A percentile compares a stretch with the other conserved stretches of the same genome.
These are phyloP conservation scores for Madurella fahalii DNA, from an alignment of 2,329 filamentous ascomycete species.

Conservation along the genomic window DNA sequence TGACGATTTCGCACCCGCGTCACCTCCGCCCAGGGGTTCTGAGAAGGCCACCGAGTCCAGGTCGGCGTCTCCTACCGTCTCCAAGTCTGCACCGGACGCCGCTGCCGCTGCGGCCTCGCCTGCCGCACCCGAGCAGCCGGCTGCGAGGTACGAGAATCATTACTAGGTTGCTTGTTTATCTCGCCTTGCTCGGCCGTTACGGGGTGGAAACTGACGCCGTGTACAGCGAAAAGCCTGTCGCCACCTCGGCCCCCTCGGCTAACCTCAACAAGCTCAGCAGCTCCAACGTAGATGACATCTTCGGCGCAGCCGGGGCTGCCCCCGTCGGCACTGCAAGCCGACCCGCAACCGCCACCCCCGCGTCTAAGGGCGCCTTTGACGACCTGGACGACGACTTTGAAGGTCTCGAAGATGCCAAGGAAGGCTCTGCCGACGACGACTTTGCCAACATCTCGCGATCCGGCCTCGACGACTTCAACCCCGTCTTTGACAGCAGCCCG, in stretches of 20 bases:
- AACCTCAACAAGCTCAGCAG: conserved; percentile 18
- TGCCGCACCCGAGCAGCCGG: conserved; percentile 16
- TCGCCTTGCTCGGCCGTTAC: background rate
- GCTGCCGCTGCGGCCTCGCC: conserved; percentile 10
- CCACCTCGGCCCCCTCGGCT: conserved; percentile 10
- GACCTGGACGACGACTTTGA: conserved; percentile 79
- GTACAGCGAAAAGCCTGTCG: conserved; percentile 21
- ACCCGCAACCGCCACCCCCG: conserved; percentile 18
- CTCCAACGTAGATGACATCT: conserved; percentile 38
- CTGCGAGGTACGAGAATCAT: conserved; percentile 21
- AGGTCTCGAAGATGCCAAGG: conserved; percentile 78
- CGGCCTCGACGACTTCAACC: conserved; percentile 73
- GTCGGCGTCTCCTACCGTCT: conserved; percentile 22
- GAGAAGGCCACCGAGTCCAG: conserved; percentile 29
- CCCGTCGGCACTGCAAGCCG: conserved; percentile 32
- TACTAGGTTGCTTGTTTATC: conserved; percentile 4
- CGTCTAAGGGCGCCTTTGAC: conserved; percentile 58
- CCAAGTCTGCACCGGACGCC: conserved; percentile 19
- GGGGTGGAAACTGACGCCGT: conserved; percentile 10
- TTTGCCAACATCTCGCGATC: conserved; percentile 71
- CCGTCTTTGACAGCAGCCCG: conserved; percentile 71
- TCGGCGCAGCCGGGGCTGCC: conserved; percentile 32
- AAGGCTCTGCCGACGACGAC: conserved; percentile 73
- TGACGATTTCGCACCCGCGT: conserved; percentile 78
- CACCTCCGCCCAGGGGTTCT: conserved; percentile 37